Base-by-base conservation (phyloP, 2,329 filamentous ascomycete species). In the Cadophora malorum region DNA sequence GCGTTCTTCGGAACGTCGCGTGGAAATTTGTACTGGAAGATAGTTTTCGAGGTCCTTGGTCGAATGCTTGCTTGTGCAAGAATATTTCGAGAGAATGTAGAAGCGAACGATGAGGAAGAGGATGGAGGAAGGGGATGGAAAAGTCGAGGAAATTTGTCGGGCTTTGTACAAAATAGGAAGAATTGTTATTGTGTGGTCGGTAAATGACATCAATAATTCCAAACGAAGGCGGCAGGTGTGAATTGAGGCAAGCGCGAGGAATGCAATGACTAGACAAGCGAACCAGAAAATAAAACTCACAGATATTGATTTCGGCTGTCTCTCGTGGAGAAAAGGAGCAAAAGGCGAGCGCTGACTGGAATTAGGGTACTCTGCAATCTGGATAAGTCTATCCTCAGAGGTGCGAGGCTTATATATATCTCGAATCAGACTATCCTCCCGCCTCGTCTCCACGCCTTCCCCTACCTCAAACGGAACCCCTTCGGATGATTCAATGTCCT, bases 361-460 rank as follows among this genome's bases (percentile, higher is more conserved):
- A 59, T 41, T 41, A 59, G 63, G 56, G 64, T 67, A 67, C 47
- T 69, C 50, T 69, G 64, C 47, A 33, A 64, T 60, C 33, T 67
- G 63, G 33, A 61, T 31, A 58, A 64, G 23, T 19, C 67, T 52
- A 41, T 71, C 60, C 49, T 61, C 49, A 38, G 66, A 66, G 58
- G 70, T 59, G 65, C 49, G 61, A 14, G 12, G 38, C 55, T 59
- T 66, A 67, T 65, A 72, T 75, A 73, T 73, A 74, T 67, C 53
- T 55, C 33, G 49, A 49, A 55, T 53, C n/a, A 49, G 33, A 60
- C 56, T 58, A 52, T 61, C 67, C 38, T 52, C 49, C 56, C 28
- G 45, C 56, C 47, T 63, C 41, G 25, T 33, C 25, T 61, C 61
- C 63, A 65, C 60, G 56, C 62, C 62, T 59, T 50, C n/a, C 23